Evolutionary conservation across 306 rosid species (phyloP), one percentile per base, ranked within the genome.

Genomic region (Medicago ruthenica): DNA sequence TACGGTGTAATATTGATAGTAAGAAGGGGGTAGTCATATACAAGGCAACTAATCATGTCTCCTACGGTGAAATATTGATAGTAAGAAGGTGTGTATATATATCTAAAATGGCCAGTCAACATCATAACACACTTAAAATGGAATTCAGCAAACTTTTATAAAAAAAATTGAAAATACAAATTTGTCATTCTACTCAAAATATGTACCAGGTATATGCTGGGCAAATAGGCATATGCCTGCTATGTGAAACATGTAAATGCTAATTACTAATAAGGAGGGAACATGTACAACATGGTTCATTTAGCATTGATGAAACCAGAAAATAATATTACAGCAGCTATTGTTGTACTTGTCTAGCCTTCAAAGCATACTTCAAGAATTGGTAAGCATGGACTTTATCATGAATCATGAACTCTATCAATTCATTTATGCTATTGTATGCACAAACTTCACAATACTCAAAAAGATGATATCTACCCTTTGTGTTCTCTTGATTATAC

Each of bases 271-370:
- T 10, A 10, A 45, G 61, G 44, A 18, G 75, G 75, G 34, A 11
- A 34, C 53, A 7, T 7, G 13, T 11, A 36, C 17, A 45, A 8
- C 41, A 53, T 53, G 75, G 20, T 36, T 71, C n/a, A 16, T 21
- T 42, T 42, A 40, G 21, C 67, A 51, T 22, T 0, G 37, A 73
- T 12, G 31, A 34, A 27, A 59, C 62, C 53, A 48, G 15, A 58
- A 72, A 57, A 74, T 58, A 66, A 24, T 66, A 59, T 53, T 58
- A 42, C 45, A 41, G 70, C 10, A 59, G 67, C 72, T 22, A 57
- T 15, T 64, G 37, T 12, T 2, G 50, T 67, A 60, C 27, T 57
- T 68, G 60, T 50, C 12, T 78, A 66, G 21, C 5, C 40, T 62
- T 61, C 66, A 63, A 54, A 62, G 51, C 59, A 18, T 54, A 63